Evolutionary conservation across 2,329 filamentous ascomycete species (phyloP).

Genomic region (Colletotrichum cereale): DNA sequence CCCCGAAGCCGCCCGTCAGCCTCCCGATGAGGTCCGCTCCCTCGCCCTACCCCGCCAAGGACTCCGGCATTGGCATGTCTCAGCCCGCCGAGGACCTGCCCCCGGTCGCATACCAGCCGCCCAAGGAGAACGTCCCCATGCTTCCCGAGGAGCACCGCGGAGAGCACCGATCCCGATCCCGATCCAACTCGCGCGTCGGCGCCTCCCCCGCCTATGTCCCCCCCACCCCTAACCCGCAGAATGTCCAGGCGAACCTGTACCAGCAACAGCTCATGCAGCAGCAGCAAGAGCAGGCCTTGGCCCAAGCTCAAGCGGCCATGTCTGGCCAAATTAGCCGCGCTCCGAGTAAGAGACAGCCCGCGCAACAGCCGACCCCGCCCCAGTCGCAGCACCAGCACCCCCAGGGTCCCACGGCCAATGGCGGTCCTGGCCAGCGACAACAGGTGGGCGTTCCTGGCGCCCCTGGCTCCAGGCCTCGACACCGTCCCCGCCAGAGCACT

Average conservation of each 20-base stretch:
- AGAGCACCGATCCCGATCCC: conserved; percentile 66
- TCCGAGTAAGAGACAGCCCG: conserved; percentile 77
- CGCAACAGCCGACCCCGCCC: conserved; percentile 62
- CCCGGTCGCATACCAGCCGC: conserved; percentile 57
- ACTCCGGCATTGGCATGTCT: conserved; percentile 72
- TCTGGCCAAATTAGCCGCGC: conserved; percentile 77
- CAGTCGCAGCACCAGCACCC: conserved; percentile 59
- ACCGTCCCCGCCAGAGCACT: conserved; percentile 82
- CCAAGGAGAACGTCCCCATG: conserved; percentile 70
- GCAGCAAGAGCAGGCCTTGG: conserved; percentile 88
- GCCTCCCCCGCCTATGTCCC: conserved; percentile 63
- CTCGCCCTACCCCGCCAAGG: conserved; percentile 68
- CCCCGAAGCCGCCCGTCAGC: conserved; percentile 85
- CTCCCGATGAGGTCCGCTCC: conserved; percentile 69
- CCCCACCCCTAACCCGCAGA: conserved; percentile 56
- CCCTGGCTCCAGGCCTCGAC: conserved; percentile 73
- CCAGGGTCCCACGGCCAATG: conserved; percentile 44
- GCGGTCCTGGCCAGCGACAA: conserved; percentile 51
- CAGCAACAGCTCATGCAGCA: conserved; percentile 78
- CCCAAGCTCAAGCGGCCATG: conserved; percentile 83
- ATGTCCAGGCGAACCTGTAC: conserved; percentile 62
- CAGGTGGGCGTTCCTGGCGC: conserved; percentile 50
- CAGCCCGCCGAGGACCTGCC: conserved; percentile 68
- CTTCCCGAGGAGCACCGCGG: conserved; percentile 73
- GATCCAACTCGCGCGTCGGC: conserved; percentile 75